These are phyloP conservation scores for Parsonsia alboflavescens DNA, from an alignment of 257 asterid genomes.

Conservation along the genomic window DNA sequence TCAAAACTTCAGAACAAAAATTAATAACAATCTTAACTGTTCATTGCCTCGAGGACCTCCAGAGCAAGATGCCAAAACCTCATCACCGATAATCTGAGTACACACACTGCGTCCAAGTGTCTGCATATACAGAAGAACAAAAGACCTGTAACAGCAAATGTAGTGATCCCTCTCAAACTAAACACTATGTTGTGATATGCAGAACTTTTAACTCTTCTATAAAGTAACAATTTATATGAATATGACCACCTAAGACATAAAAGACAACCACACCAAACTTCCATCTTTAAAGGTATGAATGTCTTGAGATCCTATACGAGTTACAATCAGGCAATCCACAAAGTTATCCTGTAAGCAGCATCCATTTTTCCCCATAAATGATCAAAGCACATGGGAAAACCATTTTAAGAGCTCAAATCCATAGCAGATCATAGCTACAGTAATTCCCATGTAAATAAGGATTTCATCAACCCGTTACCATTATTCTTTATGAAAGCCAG, in stretches of 20 bases:
- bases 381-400: not conserved
- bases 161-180: not conserved
- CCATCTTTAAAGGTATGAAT: not conserved
- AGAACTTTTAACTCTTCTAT: not conserved
- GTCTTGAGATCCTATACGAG: not conserved
- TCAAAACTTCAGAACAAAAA: constrained; percentile 2
- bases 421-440: not conserved
- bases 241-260: not conserved
- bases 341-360: not conserved
- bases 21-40: constrained; percentile 49
- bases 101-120: constrained; percentile 58
- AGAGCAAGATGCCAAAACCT: constrained; percentile 70
- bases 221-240: not conserved
- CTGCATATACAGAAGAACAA: constrained; percentile 37
- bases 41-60: constrained; percentile 88
- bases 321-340: not conserved
- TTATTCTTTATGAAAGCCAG: constrained; percentile 4
- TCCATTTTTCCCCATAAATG: not conserved
- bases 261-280: not conserved
- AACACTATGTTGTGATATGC: not conserved
- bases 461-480: not conserved
- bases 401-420: not conserved
- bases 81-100: constrained; percentile 57
- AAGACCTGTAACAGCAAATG: not conserved
- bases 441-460: not conserved